Evolutionary conservation across 306 rosid genomes (phyloP).

Genomic region (Acacia confusa): DNA sequence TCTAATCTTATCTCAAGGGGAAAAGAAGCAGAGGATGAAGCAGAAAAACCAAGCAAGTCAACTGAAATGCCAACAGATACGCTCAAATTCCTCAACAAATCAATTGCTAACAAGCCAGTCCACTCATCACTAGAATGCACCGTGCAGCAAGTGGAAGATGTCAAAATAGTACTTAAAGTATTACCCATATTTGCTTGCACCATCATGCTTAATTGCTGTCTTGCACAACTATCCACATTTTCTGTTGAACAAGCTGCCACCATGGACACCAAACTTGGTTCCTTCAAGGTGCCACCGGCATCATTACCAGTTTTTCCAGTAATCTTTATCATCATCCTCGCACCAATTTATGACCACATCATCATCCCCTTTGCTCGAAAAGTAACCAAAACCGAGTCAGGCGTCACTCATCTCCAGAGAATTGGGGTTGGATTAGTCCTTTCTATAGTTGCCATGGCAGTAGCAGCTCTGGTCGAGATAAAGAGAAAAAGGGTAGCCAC

Average conservation of each 20-base stretch:
- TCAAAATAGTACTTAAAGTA: slow-evolving; percentile 66
- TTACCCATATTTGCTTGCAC: slow-evolving; percentile 86
- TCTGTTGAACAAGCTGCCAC: slow-evolving; percentile 94
- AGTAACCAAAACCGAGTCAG: slow-evolving; percentile 71
- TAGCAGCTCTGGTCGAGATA: slow-evolving; percentile 80
- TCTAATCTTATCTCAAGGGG: slow-evolving; percentile 30
- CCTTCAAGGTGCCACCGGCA: slow-evolving; percentile 79
- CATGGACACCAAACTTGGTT: slow-evolving; percentile 83
- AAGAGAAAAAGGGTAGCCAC: slow-evolving; percentile 72
- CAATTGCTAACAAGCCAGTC: slow-evolving; percentile 45
- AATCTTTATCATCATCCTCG: slow-evolving; percentile 71
- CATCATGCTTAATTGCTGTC: slow-evolving; percentile 83
- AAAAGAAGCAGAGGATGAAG: slow-evolving; percentile 28
- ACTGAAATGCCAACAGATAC: slow-evolving; percentile 36
- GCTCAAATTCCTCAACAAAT: slow-evolving; percentile 69
- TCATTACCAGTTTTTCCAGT: slow-evolving; percentile 91
- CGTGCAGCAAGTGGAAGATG: slow-evolving; percentile 75
- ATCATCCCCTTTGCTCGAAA: slow-evolving; percentile 72
- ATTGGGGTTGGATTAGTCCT: slow-evolving; percentile 76
- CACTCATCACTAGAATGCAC: slow-evolving; percentile 57
- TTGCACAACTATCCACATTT: slow-evolving; percentile 91
- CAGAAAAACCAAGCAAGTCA: slow-evolving; percentile 29
- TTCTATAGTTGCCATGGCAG: slow-evolving; percentile 80
- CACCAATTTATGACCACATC: slow-evolving; percentile 81
- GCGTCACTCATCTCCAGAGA: slow-evolving; percentile 79